Conservation (phyloP, 306 rosid species). For the Lathyrus sativus region DNA sequence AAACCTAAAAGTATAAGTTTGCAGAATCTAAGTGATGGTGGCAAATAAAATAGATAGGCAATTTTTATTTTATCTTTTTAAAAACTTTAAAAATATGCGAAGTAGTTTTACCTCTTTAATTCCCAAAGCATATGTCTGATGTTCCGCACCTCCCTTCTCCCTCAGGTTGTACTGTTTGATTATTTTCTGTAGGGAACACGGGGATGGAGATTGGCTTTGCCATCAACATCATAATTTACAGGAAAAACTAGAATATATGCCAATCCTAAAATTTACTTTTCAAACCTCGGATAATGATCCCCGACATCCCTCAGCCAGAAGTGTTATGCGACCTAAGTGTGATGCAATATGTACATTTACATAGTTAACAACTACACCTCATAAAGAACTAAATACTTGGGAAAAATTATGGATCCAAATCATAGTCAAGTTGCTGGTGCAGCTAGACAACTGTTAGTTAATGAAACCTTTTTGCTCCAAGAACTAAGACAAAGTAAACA, state of each 20-base stretch:
- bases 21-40: conserved; percentile 27
- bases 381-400: conserved; percentile 29
- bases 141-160: conserved; percentile 75
- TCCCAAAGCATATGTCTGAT: conserved; percentile 97
- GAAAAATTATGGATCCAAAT: conserved; percentile 23
- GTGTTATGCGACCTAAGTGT: conserved; percentile 68
- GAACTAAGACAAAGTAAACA: conserved; percentile 14
- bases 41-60: conserved; percentile 13
- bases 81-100: neutral
- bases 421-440: conserved; percentile 29
- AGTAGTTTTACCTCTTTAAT: conserved; percentile 71
- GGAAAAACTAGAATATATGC: conserved; percentile 26
- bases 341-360: conserved; percentile 28
- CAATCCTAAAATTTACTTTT: conserved; percentile 34
- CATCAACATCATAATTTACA: conserved; percentile 31
- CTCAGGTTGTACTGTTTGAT: conserved; percentile 74
- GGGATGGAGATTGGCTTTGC: conserved; percentile 20
- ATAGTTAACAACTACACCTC: conserved; percentile 25
- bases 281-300: conserved; percentile 95
- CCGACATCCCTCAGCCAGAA: conserved; percentile 93
- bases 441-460: conserved; percentile 25
- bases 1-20: conserved; percentile 59
- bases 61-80: neutral
- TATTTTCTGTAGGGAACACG: conserved; percentile 54
- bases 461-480: conserved; percentile 11